Percentiles rank a stretch among this genome's conserved stretches.
Conservation (phyloP, 179 eudicot species). For the Silene vulgaris region DNA sequence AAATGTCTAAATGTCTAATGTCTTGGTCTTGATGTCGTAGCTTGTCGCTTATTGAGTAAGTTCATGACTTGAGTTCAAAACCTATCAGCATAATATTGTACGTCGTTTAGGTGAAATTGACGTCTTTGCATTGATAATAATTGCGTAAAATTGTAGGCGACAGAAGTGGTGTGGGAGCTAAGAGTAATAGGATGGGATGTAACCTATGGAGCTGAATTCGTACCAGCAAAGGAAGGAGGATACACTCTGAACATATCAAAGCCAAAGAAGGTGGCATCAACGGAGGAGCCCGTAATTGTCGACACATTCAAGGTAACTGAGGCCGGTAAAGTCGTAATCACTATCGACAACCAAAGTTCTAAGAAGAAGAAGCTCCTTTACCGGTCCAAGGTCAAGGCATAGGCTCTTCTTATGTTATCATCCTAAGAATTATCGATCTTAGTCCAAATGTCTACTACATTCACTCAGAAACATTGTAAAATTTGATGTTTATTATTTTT, state of each 20-base stretch:
- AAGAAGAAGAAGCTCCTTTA: conserved; percentile 77
- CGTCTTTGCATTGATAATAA: too few relatives aligned
- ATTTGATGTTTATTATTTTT: conserved; percentile 2
- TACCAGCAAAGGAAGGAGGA: conserved; percentile 64
- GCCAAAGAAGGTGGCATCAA: conserved; percentile 51
- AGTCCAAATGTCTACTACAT: conserved; percentile 7
- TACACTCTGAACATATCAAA: conserved; percentile 74
- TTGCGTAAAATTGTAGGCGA: background rate
- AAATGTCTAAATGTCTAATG: too few relatives aligned
- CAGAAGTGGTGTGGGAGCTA: conserved; percentile 44
- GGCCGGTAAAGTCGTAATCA: conserved; percentile 64
- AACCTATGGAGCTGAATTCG: conserved; percentile 65
- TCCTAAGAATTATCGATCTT: background rate
- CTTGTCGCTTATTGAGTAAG: too few relatives aligned
- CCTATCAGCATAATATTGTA: too few relatives aligned
- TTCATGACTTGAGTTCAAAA: too few relatives aligned
- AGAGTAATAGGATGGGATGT: conserved; percentile 87
- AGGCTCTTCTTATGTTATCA: background rate
- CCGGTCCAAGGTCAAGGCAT: conserved; percentile 31
- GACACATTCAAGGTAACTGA: conserved; percentile 59
- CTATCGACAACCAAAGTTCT: conserved; percentile 64
- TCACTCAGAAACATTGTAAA: conserved; percentile 17
- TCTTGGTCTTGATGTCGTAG: too few relatives aligned
- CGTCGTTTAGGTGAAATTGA: too few relatives aligned
- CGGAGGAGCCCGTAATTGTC: conserved; percentile 60